These are phyloP conservation scores for Petunia secreta DNA, from an alignment of 257 asterid genomes.

Conservation along the genomic window DNA sequence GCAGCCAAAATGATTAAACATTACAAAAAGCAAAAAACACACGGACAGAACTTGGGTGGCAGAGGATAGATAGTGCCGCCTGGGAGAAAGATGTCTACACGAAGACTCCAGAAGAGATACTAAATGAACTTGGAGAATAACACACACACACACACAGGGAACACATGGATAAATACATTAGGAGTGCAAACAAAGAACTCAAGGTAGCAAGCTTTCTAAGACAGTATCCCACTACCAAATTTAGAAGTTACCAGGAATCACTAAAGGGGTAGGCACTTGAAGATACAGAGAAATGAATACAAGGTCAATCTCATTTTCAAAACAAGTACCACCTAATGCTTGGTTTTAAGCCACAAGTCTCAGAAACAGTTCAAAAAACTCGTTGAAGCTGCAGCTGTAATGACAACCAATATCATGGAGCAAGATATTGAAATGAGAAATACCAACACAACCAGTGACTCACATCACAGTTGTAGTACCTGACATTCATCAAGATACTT, in stretches of 20 bases:
- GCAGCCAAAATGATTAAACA: background rate
- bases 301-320: background rate
- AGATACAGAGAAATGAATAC: background rate
- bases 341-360: background rate
- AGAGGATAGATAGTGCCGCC: background rate
- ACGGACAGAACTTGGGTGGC: background rate
- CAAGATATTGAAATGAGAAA: background rate
- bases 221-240: background rate
- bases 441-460: background rate
- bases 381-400: background rate
- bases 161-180: background rate
- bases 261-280: background rate
- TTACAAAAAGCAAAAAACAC: background rate
- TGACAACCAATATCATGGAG: background rate
- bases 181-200: constrained; percentile 19
- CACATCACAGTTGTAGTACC: background rate
- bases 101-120: background rate
- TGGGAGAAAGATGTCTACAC: background rate
- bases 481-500: constrained; percentile 11
- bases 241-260: background rate
- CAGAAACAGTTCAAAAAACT: background rate
- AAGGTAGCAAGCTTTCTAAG: background rate
- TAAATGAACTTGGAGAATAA: background rate
- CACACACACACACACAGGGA: background rate
- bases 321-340: background rate